Conservation (phyloP, 192 early-diverging fungal species). For the Backusella psychrophila region DNA sequence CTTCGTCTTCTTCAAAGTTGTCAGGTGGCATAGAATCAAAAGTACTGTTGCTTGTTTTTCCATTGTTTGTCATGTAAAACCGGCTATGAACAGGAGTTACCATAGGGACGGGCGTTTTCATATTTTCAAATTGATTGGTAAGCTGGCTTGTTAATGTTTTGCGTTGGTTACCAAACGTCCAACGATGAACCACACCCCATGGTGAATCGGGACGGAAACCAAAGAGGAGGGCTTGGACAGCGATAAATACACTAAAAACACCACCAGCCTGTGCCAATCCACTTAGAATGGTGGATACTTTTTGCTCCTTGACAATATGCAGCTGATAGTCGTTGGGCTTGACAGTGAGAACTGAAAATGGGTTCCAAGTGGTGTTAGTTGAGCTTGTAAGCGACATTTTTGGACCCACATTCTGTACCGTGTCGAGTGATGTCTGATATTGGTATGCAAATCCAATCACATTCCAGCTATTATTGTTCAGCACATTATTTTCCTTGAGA, state of each 20-base stretch:
- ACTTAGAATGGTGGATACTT: neutral
- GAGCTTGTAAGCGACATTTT: neutral
- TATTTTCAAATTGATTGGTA: neutral
- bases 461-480: neutral
- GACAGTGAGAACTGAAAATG: neutral
- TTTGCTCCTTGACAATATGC: neutral
- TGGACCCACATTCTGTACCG: neutral
- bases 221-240: neutral
- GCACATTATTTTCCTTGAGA: neutral
- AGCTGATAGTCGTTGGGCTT: neutral
- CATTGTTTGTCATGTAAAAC: neutral
- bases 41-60: neutral
- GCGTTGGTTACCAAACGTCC: neutral
- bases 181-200: constrained; percentile 14
- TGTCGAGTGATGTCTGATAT: neutral
- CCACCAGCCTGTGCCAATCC: constrained; percentile 3
- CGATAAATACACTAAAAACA: constrained; percentile 12
- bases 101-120: neutral
- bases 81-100: neutral
- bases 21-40: neutral
- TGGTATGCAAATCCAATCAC: neutral
- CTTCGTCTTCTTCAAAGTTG: neutral
- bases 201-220: constrained; percentile 15
- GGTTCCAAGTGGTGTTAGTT: neutral
- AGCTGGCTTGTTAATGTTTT: neutral